A percentile compares a stretch with the other conserved stretches of the same genome.
Evolutionary conservation across 345 rosid species (phyloP).

Genomic region (Rhodamnia rubescens): DNA sequence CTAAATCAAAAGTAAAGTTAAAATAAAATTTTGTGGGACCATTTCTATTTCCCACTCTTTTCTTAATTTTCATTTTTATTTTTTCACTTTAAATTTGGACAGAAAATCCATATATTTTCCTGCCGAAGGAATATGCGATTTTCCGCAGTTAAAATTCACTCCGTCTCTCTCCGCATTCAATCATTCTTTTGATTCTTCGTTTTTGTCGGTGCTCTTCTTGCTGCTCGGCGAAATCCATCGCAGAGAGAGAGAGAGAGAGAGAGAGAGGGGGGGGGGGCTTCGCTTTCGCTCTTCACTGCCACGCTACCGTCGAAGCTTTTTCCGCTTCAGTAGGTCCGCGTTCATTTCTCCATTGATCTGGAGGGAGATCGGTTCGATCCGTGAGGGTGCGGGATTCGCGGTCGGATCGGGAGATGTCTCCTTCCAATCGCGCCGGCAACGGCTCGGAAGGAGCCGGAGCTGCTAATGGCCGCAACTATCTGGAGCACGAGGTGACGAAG

Average conservation of each 20-base stretch:
- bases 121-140: background rate
- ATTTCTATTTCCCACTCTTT: background rate
- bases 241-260: background rate
- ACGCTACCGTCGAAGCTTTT: background rate
- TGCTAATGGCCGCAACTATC: constrained; percentile 17
- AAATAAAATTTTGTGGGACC: too few species aligned
- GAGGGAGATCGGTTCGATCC: background rate
- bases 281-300: background rate
- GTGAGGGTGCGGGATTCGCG: background rate
- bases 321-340: background rate
- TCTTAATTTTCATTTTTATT: background rate
- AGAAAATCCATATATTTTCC: background rate
- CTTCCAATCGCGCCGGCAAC: constrained; percentile 14
- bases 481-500: constrained; percentile 46
- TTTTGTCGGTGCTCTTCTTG: background rate
- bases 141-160: background rate
- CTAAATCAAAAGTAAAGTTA: background rate
- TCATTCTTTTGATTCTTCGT: background rate
- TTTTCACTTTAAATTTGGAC: background rate
- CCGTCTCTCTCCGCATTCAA: background rate
- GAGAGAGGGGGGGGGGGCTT: background rate
- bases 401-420: constrained; percentile 18
- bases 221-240: background rate
- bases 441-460: background rate
- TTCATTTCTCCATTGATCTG: background rate